These are phyloP conservation scores for Sugiyamaella smithiae DNA, from an alignment of 805 yeast genomes.

Conservation along the genomic window DNA sequence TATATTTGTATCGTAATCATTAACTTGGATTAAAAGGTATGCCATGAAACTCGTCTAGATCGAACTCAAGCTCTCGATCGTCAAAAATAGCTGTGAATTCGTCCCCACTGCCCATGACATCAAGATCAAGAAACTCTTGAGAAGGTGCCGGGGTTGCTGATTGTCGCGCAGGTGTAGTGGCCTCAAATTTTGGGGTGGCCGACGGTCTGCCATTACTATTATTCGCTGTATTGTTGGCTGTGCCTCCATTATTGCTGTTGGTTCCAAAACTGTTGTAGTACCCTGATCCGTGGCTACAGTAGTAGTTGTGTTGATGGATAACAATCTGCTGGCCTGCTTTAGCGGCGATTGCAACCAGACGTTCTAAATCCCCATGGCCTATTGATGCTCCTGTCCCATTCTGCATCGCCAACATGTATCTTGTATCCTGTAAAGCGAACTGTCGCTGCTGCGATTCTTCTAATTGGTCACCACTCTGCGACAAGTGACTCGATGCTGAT, in stretches of 20 bases:
- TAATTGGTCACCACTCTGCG: not conserved
- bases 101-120: conserved; percentile 23
- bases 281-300: conserved; percentile 35
- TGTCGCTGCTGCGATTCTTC: not conserved
- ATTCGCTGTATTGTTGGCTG: no score
- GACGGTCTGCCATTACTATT: not conserved
- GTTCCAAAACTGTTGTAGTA: not conserved
- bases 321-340: conserved; percentile 42
- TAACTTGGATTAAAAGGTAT: conserved; percentile 26
- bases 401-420: not conserved
- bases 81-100: conserved; percentile 19
- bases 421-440: not conserved
- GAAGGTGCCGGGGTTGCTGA: conserved; percentile 18
- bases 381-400: conserved; percentile 24
- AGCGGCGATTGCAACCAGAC: conserved; percentile 27
- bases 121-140: conserved; percentile 23
- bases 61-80: conserved; percentile 18
- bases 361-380: conserved; percentile 29
- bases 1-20: not conserved
- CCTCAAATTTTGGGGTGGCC: conserved; percentile 7
- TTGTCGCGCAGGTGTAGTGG: not conserved
- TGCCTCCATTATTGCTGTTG: no score
- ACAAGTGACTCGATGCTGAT: not conserved
- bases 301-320: conserved; percentile 83
- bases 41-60: conserved; percentile 23